Percentiles rank a stretch among this genome's conserved stretches.
These are phyloP conservation scores for Apophysomyces ossiformis DNA, from an alignment of 371 early-diverging fungal species.

Conservation along the genomic window DNA sequence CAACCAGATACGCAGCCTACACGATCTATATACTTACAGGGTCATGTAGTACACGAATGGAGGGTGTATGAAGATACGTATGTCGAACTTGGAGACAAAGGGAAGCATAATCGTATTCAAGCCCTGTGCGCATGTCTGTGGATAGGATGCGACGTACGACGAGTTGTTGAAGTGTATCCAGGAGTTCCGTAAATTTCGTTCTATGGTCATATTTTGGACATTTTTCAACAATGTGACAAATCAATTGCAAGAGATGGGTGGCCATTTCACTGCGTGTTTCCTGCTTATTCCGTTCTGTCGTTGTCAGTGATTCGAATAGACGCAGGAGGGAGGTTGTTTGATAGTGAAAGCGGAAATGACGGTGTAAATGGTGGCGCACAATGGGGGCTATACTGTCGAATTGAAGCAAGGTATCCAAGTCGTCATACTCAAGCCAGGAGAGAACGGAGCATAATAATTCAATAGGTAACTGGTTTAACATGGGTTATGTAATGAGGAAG, in stretches of 20 bases:
- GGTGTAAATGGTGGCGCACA: conserved; percentile 27
- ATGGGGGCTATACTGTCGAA: conserved; percentile 16
- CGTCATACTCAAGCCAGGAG: conserved; percentile 32
- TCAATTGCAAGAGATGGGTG: conserved; percentile 27
- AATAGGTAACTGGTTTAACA: conserved; percentile 40
- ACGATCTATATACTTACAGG: conserved; percentile 32
- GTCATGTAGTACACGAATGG: conserved; percentile 52
- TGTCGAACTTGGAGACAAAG: conserved; percentile 44
- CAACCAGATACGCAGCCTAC: no score
- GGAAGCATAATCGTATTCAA: conserved; percentile 44
- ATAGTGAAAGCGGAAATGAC: conserved; percentile 41
- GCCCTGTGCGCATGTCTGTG: conserved; percentile 20
- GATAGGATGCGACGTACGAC: conserved; percentile 36
- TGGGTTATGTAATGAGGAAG: neutral
- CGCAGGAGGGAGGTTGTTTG: conserved; percentile 26
- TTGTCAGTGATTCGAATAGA: conserved; percentile 34
- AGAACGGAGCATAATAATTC: conserved; percentile 42
- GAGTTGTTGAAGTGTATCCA: conserved; percentile 42
- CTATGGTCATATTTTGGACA: conserved; percentile 39
- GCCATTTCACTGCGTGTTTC: conserved; percentile 33
- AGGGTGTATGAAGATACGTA: conserved; percentile 44
- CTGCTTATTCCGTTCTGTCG: conserved; percentile 20
- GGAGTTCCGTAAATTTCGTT: conserved; percentile 35
- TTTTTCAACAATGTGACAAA: conserved; percentile 35
- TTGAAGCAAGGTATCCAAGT: conserved; percentile 26